Conservation (phyloP, 768 basidiomycete genomes). For the Gautieria morchelliformis region DNA sequence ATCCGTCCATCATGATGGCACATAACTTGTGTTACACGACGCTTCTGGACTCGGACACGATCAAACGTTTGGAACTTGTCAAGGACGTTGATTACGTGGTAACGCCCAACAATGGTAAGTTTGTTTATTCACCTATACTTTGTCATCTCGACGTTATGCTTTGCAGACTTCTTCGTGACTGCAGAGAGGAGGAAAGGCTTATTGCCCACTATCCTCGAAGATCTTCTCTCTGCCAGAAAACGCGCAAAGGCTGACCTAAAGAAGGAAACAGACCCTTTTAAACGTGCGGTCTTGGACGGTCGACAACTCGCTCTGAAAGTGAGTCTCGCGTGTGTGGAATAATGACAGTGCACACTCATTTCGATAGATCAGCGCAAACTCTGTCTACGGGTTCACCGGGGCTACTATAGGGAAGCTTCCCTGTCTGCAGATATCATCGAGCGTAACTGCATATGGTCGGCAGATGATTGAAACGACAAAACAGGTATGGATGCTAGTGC, state of each 20-base stretch:
- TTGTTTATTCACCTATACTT: not conserved
- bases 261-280: slow-evolving; percentile 94
- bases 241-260: slow-evolving; percentile 93
- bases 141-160: not conserved
- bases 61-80: slow-evolving; percentile 66
- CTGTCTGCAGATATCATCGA: slow-evolving; percentile 92
- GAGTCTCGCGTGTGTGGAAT: slow-evolving; percentile 3
- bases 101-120: slow-evolving; percentile 88
- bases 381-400: slow-evolving; percentile 98
- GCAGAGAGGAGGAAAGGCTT: slow-evolving; percentile 72
- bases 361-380: slow-evolving; percentile 88
- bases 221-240: slow-evolving; percentile 88
- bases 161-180: slow-evolving; percentile 75
- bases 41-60: slow-evolving; percentile 69
- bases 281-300: slow-evolving; percentile 93
- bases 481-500: slow-evolving; percentile 36
- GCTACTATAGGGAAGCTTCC: slow-evolving; percentile 96
- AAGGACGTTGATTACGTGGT: slow-evolving; percentile 88
- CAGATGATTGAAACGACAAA: slow-evolving; percentile 99
- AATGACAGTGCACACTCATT: not conserved
- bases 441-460: slow-evolving; percentile 91
- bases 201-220: slow-evolving; percentile 85
- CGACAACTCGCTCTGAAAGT: slow-evolving; percentile 96
- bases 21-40: slow-evolving; percentile 99
- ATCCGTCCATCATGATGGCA: slow-evolving; percentile 99